These are phyloP conservation scores for Ensete ventricosum DNA, from an alignment of 176 grass and related monocot genomes.

Conservation along the genomic window DNA sequence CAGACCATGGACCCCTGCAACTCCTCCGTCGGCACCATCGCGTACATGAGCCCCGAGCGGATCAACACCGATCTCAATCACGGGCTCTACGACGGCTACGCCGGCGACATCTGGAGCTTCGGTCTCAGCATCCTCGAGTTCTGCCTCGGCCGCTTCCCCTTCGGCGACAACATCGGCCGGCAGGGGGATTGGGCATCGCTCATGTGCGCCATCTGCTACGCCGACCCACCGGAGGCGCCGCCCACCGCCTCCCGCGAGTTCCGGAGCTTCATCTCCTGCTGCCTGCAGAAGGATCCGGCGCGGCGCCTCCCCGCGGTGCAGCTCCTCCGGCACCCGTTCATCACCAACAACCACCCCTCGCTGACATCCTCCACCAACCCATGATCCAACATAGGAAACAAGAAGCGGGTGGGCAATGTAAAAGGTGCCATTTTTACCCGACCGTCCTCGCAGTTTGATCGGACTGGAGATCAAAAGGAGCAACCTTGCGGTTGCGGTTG, in stretches of 20 bases:
- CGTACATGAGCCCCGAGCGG: conserved; percentile 25
- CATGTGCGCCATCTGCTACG: conserved; percentile 19
- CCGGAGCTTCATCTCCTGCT: conserved; percentile 10
- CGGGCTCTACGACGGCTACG: conserved; percentile 4
- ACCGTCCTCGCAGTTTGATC: background rate
- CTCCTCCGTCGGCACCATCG: conserved; percentile 15
- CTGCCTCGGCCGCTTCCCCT: conserved; percentile 10
- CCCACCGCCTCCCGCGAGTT: conserved; percentile 17
- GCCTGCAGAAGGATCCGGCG: conserved; percentile 17
- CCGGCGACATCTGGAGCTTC: conserved; percentile 17
- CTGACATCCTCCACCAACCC: background rate
- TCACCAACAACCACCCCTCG: background rate
- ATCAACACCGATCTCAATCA: conserved; percentile 1
- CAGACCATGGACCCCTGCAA: conserved; percentile 10
- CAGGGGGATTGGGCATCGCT: conserved; percentile 2
- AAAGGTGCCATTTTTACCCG: background rate
- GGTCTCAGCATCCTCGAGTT: conserved; percentile 15
- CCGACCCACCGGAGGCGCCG: conserved; percentile 14
- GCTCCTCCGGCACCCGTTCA: conserved; percentile 17
- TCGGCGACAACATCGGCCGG: background rate
- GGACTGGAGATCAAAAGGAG: background rate
- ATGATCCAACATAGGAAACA: background rate
- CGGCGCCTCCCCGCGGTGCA: background rate
- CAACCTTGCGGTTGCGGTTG: background rate
- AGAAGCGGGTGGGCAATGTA: background rate